Percentiles rank a stretch among this genome's conserved stretches.
Conservation (phyloP, 176 grass and related monocot genomes). For the Oryza punctata region DNA sequence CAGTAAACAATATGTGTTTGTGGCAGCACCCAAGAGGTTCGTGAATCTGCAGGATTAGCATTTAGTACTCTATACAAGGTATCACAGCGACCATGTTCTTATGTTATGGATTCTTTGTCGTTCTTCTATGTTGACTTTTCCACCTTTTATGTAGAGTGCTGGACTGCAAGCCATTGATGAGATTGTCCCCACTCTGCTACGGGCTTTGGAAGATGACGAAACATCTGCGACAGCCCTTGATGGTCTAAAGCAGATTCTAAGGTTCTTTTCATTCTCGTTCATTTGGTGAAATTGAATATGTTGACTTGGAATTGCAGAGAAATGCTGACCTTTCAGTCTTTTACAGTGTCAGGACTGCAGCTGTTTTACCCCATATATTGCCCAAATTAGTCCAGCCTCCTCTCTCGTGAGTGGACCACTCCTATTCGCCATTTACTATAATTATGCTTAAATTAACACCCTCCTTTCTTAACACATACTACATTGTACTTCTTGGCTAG, state of each 20-base stretch:
- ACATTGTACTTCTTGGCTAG: slow-evolving; percentile 45
- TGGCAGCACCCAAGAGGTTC: slow-evolving; percentile 85
- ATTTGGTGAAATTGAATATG: slow-evolving; percentile 32
- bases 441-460: slow-evolving; percentile 13
- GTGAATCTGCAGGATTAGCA: slow-evolving; percentile 96
- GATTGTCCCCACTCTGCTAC: slow-evolving; percentile 88
- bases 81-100: slow-evolving; percentile 23
- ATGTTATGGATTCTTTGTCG: slow-evolving; percentile 26
- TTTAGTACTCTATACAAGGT: slow-evolving; percentile 99
- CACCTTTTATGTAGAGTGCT: slow-evolving; percentile 67
- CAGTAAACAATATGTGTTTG: slow-evolving; percentile 22
- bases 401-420: slow-evolving; percentile 69
- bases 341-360: slow-evolving; percentile 86
- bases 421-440: slow-evolving; percentile 16
- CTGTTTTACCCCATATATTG: slow-evolving; percentile 97
- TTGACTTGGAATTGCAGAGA: slow-evolving; percentile 14
- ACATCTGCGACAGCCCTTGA: slow-evolving; percentile 97
- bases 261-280: slow-evolving; percentile 51
- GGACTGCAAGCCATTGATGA: slow-evolving; percentile 99
- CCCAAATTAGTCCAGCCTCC: slow-evolving; percentile 94
- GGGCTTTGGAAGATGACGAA: slow-evolving; percentile 85
- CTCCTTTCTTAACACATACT: slow-evolving; percentile 34
- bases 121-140: slow-evolving; percentile 28
- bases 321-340: slow-evolving; percentile 39
- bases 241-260: slow-evolving; percentile 99